A percentile compares a stretch with the other conserved stretches of the same genome.
Evolutionary conservation across 2,329 filamentous ascomycete species (phyloP).

Genomic region (Pyricularia pennisetigena): DNA sequence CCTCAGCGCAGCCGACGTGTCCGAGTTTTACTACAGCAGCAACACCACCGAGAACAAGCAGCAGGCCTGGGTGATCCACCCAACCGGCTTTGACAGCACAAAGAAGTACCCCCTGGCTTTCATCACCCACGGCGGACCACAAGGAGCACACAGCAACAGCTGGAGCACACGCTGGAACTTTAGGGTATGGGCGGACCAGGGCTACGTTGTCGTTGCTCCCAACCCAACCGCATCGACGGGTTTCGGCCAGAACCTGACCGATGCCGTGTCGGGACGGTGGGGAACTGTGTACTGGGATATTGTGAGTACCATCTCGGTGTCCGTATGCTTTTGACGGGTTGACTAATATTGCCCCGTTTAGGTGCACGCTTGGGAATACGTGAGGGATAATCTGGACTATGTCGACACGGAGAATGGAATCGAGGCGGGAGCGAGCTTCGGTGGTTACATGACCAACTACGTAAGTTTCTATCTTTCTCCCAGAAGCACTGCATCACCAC

Average conservation of each 20-base stretch:
- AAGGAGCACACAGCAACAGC: conserved; percentile 39
- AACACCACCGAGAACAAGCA: conserved; percentile 18
- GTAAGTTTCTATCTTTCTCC: conserved; percentile 13
- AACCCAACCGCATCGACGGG: conserved; percentile 44
- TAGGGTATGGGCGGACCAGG: conserved; percentile 44
- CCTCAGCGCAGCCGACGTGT: conserved; percentile 19
- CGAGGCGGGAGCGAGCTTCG: conserved; percentile 41
- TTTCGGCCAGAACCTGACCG: conserved; percentile 42
- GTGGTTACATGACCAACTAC: conserved; percentile 47
- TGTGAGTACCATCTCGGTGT: conserved; percentile 14
- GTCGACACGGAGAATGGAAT: conserved; percentile 40
- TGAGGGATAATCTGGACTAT: conserved; percentile 37
- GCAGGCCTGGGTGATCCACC: conserved; percentile 22
- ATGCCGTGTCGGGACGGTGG: conserved; percentile 39
- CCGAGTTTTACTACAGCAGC: conserved; percentile 21
- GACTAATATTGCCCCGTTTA: not conserved
- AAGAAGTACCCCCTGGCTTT: conserved; percentile 44
- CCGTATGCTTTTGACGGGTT: not conserved
- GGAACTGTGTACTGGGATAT: conserved; percentile 43
- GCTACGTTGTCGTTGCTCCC: conserved; percentile 43
- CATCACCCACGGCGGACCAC: conserved; percentile 43
- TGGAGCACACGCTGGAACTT: conserved; percentile 46
- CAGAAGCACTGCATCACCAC: no score
- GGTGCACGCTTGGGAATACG: conserved; percentile 37
- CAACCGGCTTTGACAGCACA: conserved; percentile 19